Evolutionary conservation across 352 stramenopile species (phyloP).

Genomic region (Globisporangium nunn): DNA sequence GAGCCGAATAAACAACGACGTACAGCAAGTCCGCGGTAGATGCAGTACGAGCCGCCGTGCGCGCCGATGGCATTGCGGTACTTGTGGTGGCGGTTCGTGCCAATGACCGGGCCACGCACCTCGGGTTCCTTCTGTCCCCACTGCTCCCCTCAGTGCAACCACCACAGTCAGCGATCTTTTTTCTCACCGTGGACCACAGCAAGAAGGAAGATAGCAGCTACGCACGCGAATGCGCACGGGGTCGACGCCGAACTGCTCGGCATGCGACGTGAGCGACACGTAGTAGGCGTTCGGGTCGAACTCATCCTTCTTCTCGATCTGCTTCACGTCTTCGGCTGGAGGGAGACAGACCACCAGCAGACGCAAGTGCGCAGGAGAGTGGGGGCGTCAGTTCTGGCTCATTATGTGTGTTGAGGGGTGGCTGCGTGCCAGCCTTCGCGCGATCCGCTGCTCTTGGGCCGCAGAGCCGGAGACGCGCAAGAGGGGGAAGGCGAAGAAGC

Average conservation of each 20-base stretch:
- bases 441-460: neutral
- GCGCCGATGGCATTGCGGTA: conserved; percentile 98
- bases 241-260: conserved; percentile 82
- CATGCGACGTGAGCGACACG: conserved; percentile 82
- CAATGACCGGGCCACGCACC: conserved; percentile 92
- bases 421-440: neutral
- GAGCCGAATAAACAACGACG: conserved; percentile 6
- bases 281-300: conserved; percentile 86
- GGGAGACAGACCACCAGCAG: neutral
- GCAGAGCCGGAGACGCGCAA: neutral
- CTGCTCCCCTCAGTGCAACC: conserved; percentile 26
- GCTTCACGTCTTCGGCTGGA: conserved; percentile 71
- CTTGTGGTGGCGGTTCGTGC: conserved; percentile 92
- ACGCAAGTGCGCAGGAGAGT: neutral
- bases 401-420: neutral
- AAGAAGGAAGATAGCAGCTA: neutral
- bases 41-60: conserved; percentile 96
- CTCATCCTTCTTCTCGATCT: conserved; percentile 78
- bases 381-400: neutral
- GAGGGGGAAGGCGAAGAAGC: neutral
- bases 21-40: conserved; percentile 96
- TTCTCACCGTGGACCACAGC: too few species aligned
- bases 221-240: conserved; percentile 78
- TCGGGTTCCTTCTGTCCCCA: conserved; percentile 90
- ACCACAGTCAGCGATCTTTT: neutral